Percentiles rank a stretch among this genome's conserved stretches.
phyloP scores from a whole-genome alignment of 225 moss, liverwort and hornwort species.

The Sphagnum contortum region DNA sequence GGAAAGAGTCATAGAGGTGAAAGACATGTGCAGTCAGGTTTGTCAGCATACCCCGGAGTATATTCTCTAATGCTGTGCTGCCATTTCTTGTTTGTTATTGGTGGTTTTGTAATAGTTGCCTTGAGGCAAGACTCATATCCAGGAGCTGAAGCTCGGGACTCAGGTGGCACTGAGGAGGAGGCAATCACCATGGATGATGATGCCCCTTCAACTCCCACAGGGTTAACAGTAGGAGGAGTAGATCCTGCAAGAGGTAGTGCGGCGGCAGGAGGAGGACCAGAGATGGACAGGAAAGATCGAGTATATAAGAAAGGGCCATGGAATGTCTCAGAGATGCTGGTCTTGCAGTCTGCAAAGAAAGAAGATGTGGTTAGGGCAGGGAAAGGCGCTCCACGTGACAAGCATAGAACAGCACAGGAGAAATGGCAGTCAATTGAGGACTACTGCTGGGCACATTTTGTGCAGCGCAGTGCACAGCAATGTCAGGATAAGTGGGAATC shows the following conservation, averaged over 20 bases:
- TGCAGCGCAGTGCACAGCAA: conserved; percentile 71
- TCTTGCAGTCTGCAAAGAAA: conserved; percentile 30
- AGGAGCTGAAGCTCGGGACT: conserved; percentile 16
- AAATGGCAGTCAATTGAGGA: conserved; percentile 77
- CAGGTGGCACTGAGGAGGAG: conserved; percentile 11
- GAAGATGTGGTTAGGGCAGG: conserved; percentile 38
- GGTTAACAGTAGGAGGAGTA: conserved; percentile 7
- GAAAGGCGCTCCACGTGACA: conserved; percentile 22
- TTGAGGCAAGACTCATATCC: conserved; percentile 10
- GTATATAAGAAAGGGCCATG: conserved; percentile 36
- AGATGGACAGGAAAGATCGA: conserved; percentile 29
- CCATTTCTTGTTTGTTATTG: too few relatives aligned
- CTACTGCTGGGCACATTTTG: conserved; percentile 59
- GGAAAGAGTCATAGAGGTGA: too few relatives aligned
- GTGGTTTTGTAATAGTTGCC: too few relatives aligned
- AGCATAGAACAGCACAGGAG: conserved; percentile 76
- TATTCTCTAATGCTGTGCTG: too few relatives aligned
- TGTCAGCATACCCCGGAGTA: too few relatives aligned
- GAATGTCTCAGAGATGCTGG: conserved; percentile 32
- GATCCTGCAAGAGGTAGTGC: background rate
- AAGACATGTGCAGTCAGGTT: too few relatives aligned
- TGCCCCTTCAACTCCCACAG: conserved; percentile 23
- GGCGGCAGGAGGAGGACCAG: conserved; percentile 2
- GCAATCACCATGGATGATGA: conserved; percentile 17
- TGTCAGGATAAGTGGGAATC: conserved; percentile 90